Evolutionary conservation across 768 basidiomycete genomes (phyloP).

Genomic region (Cystofilobasidium bisporidii): DNA sequence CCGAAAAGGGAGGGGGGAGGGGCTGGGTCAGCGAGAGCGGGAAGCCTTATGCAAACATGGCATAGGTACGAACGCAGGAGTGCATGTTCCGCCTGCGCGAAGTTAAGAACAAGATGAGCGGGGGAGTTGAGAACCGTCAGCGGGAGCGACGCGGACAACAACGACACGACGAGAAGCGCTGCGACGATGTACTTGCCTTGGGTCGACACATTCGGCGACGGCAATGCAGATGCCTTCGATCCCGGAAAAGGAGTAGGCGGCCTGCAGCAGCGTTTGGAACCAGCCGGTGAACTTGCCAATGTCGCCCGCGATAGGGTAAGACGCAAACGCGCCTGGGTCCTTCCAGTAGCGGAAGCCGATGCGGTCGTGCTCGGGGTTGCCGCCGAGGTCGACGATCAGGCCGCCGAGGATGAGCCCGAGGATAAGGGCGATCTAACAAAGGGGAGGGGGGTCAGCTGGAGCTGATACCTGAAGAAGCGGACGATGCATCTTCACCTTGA

Average conservation of each 20-base stretch:
- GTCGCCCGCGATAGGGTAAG: conserved; percentile 19
- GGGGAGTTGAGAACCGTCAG: too few species aligned
- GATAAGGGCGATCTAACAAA: conserved; percentile 24
- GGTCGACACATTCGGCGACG: conserved; percentile 66
- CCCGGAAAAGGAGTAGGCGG: conserved; percentile 48
- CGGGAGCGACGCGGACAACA: too few species aligned
- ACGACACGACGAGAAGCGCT: too few species aligned
- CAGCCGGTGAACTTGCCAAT: conserved; percentile 39
- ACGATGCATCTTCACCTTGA: too few species aligned
- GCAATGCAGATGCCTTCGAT: conserved; percentile 59
- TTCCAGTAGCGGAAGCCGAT: conserved; percentile 44
- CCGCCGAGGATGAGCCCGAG: conserved; percentile 41
- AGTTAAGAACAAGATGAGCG: too few species aligned
- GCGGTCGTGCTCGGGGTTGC: conserved; percentile 50
- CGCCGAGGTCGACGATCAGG: conserved; percentile 52
- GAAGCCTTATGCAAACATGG: too few species aligned
- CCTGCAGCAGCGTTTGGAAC: conserved; percentile 34
- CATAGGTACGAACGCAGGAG: too few species aligned
- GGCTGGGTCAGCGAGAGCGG: too few species aligned
- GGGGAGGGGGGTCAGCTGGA: conserved; percentile 38
- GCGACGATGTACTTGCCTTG: too few species aligned
- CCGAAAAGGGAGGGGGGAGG: too few species aligned
- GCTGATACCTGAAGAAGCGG: too few species aligned
- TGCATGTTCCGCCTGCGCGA: too few species aligned
- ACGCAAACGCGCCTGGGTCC: conserved; percentile 32